Evolutionary conservation across 2,329 filamentous ascomycete species (phyloP), one percentile per base, ranked within the genome.

Genomic region (Geosmithia morbida): DNA sequence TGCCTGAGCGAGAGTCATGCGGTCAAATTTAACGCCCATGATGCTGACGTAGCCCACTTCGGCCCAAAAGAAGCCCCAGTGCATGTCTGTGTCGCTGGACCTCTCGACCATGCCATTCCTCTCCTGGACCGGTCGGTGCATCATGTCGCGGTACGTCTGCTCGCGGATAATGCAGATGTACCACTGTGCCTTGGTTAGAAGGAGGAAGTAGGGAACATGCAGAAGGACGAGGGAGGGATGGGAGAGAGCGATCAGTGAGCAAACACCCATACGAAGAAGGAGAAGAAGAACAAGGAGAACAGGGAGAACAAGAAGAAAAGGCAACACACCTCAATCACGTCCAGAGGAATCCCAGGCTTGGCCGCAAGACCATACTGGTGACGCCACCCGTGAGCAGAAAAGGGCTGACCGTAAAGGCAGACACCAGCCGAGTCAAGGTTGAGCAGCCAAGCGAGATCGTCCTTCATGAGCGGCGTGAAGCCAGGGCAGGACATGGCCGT

Each of bases 381-480:
- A 20, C 63, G 57, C 76, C 76, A 81, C 33, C 60, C 52, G 17
- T 66, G 52, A 1, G 74, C 66, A 46, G 65, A 66, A 4, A 62
- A 64, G 1, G 77, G 75, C 55, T 72, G 65, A 44, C 69, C 69
- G 53, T 66, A 70, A 19, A 63, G 58, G 6, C 55, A 57, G 45
- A 63, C 52, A 44, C 65, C 62, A 16, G 51, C 43, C 1, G 67
- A 60, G 0, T 56, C 41, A 51, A 76, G 54, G 16, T 59, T 57
- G 2, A 62, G 62, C 16, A 47, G 20, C n/a, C 42, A 44, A 7
- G 72, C 67, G 51, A 83, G 66, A 53, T 77, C 71, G 53, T 80
- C 74, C 61, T 81, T 82, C 65, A 77, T 74, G n/a, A 70, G 51
- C 1, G 73, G 64, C 3, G 74, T 78, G 57, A 83, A 82, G 2